phyloP scores from a whole-genome alignment of 2,329 filamentous ascomycete genomes.

The Orbilia javanica region DNA sequence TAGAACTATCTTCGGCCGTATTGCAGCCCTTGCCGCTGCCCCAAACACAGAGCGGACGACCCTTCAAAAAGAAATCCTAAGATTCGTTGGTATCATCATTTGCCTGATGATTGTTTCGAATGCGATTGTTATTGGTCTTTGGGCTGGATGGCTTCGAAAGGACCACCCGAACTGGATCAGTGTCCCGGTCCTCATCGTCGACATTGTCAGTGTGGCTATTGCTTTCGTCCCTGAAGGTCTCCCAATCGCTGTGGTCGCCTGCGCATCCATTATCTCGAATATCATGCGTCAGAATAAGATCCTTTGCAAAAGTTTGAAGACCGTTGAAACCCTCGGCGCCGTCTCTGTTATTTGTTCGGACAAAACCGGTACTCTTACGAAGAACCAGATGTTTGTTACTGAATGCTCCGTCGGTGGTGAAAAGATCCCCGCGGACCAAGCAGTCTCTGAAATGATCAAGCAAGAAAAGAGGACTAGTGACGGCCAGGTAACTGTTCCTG shows the following conservation, averaged over 20 bases:
- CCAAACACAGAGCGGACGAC: constrained; percentile 77
- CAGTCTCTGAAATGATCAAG: constrained; percentile 47
- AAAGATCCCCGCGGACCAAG: constrained; percentile 36
- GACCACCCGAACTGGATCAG: constrained; percentile 78
- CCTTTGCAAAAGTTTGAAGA: constrained; percentile 83
- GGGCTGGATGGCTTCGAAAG: constrained; percentile 77
- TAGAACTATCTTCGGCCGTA: constrained; percentile 79
- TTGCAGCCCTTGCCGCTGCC: constrained; percentile 78
- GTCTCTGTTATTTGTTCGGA: constrained; percentile 79
- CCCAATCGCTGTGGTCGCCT: constrained; percentile 77
- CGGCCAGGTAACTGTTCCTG: constrained; percentile 29
- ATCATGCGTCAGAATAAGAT: constrained; percentile 82
- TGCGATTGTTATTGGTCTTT: constrained; percentile 74
- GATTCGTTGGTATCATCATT: constrained; percentile 79
- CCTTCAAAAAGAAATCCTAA: constrained; percentile 78
- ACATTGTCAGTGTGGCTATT: constrained; percentile 78
- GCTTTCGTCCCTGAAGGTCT: constrained; percentile 82
- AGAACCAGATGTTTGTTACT: constrained; percentile 80
- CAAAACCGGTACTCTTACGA: constrained; percentile 77
- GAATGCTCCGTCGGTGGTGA: constrained; percentile 72
- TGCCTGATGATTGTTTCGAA: constrained; percentile 77
- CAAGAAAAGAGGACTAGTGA: constrained; percentile 60
- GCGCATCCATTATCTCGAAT: constrained; percentile 80
- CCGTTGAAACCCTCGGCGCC: constrained; percentile 76
- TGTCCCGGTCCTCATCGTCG: constrained; percentile 78